These are phyloP conservation scores for Neofusicoccum cordaticola DNA, from an alignment of 2,329 filamentous ascomycete species.

Conservation along the genomic window DNA sequence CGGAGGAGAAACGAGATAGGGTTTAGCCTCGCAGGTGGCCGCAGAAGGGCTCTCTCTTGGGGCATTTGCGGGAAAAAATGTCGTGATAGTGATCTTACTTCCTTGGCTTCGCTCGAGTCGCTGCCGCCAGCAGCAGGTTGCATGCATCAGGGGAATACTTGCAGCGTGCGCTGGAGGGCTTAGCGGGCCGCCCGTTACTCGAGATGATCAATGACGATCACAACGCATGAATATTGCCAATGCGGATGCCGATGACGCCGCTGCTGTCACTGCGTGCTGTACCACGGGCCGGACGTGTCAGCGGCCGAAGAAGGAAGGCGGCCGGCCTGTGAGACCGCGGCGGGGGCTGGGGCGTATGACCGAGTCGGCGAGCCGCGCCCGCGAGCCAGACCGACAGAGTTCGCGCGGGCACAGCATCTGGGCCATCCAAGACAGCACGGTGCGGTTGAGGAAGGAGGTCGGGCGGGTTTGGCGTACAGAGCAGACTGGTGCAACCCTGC, in stretches of 20 bases:
- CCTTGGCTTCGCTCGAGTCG: constrained; percentile 7
- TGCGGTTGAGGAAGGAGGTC: constrained; percentile 16
- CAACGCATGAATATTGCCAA: constrained; percentile 32
- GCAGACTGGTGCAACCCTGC: constrained; percentile 7
- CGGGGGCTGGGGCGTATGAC: not conserved
- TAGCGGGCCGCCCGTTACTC: constrained; percentile 38
- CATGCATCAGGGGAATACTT: constrained; percentile 30
- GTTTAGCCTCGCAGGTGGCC: not conserved
- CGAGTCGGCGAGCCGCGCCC: not conserved
- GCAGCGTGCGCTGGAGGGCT: constrained; percentile 38
- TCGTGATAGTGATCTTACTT: constrained; percentile 14
- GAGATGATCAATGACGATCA: constrained; percentile 35
- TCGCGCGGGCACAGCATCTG: constrained; percentile 11
- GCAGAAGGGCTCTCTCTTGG: not conserved
- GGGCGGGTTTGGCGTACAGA: constrained; percentile 7
- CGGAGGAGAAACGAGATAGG: constrained; percentile 13
- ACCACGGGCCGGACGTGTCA: constrained; percentile 7
- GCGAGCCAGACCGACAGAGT: constrained; percentile 3
- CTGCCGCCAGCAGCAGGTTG: not conserved
- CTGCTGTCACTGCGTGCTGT: constrained; percentile 15
- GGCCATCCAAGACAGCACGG: constrained; percentile 8
- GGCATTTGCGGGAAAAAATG: constrained; percentile 12
- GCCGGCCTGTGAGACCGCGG: not conserved
- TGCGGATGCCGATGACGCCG: constrained; percentile 9
- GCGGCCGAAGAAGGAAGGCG: constrained; percentile 9